These are phyloP conservation scores for Pichia cabralensis DNA, from an alignment of 805 yeast species.

Conservation along the genomic window DNA sequence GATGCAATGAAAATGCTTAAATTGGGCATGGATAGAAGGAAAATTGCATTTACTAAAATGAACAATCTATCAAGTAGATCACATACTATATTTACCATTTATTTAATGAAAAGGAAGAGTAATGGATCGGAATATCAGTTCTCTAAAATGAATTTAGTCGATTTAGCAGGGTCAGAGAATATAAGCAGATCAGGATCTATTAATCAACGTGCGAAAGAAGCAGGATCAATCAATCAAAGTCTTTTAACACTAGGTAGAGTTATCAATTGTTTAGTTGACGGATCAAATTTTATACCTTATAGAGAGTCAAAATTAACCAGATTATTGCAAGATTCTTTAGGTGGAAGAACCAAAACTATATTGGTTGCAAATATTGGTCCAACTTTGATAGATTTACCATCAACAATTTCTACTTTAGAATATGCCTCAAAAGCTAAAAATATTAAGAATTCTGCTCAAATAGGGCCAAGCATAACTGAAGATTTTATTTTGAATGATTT, in stretches of 20 bases:
- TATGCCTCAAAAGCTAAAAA: conserved; percentile 50
- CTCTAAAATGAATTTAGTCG: conserved; percentile 58
- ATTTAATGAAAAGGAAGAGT: conserved; percentile 35
- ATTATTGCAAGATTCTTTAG: conserved; percentile 65
- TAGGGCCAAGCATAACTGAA: conserved; percentile 35
- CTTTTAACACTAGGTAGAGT: conserved; percentile 82
- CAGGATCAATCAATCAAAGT: conserved; percentile 87
- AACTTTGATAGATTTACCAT: conserved; percentile 35
- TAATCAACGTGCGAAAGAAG: conserved; percentile 81
- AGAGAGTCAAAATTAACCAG: conserved; percentile 73
- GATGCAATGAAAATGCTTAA: conserved; percentile 49
- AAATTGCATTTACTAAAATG: conserved; percentile 64
- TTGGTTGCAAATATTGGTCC: conserved; percentile 86
- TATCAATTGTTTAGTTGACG: conserved; percentile 61
- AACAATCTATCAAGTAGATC: conserved; percentile 68
- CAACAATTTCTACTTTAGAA: conserved; percentile 43
- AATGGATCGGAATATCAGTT: conserved; percentile 19
- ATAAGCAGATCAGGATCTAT: conserved; percentile 80
- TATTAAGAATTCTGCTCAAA: conserved; percentile 41
- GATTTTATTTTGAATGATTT: conserved; percentile 35
- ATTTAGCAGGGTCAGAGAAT: conserved; percentile 92
- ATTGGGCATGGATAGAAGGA: conserved; percentile 48
- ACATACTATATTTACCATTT: conserved; percentile 65
- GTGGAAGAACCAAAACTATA: conserved; percentile 81
- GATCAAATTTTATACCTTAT: conserved; percentile 60